Percentiles rank a stretch among this genome's conserved stretches.
phyloP scores from a whole-genome alignment of 1,139 yeast species.

The Suhomyces yuchorum region DNA sequence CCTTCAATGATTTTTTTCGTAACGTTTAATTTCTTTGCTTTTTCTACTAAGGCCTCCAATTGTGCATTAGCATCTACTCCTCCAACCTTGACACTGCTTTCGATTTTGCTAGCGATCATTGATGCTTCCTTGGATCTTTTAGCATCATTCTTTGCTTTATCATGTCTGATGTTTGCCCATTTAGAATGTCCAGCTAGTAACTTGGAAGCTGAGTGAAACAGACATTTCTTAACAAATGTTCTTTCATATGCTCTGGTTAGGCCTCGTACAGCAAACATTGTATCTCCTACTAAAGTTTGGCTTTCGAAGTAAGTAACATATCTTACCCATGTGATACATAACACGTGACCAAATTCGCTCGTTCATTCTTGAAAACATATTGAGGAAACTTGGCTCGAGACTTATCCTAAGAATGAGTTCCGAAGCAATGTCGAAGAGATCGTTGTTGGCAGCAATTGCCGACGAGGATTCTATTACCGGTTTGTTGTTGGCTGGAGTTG shows the following conservation, averaged over 20 bases:
- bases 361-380: neutral
- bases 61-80: slow-evolving; percentile 68
- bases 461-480: slow-evolving; percentile 98
- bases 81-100: slow-evolving; percentile 64
- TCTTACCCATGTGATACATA: neutral
- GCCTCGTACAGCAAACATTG: neutral
- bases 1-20: slow-evolving; percentile 82
- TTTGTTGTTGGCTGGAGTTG: slow-evolving; percentile 91
- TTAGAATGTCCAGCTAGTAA: slow-evolving; percentile 76
- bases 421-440: slow-evolving; percentile 62
- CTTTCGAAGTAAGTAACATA: neutral
- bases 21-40: slow-evolving; percentile 76
- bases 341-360: neutral
- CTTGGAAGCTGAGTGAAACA: slow-evolving; percentile 19
- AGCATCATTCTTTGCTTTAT: slow-evolving; percentile 91
- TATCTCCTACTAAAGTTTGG: neutral
- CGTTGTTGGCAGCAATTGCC: slow-evolving; percentile 87
- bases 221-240: neutral
- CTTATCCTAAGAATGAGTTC: slow-evolving; percentile 25
- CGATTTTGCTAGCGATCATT: slow-evolving; percentile 70
- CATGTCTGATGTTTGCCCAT: slow-evolving; percentile 95
- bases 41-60: slow-evolving; percentile 72
- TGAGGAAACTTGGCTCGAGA: neutral
- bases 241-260: neutral
- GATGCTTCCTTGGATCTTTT: slow-evolving; percentile 70